Base-by-base conservation (phyloP, 176 grass and related monocot genomes). In the Puccinellia tenuiflora region DNA sequence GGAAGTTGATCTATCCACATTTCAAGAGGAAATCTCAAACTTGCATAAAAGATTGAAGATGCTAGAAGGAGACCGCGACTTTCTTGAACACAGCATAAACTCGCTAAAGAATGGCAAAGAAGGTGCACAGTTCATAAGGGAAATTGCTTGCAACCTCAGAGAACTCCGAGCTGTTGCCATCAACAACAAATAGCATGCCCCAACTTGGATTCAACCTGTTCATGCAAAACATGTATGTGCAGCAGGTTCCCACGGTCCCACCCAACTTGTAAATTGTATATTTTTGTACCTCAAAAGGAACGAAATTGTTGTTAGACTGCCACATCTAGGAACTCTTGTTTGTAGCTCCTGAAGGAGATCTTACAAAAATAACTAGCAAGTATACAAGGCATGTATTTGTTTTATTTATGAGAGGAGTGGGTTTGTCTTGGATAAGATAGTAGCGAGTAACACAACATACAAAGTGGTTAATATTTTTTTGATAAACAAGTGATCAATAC, bases 41-140 rank as follows among this genome's bases (percentile, higher is more conserved):
- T 82, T 92, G 83, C 83, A 84, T 57, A 73, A 66, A 82, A 92
- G 90, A 70, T 75, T 94, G 77, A 82, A 83, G 55, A 87, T 64
- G 45, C 85, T 94, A 67, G 87, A 91, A 79, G 85, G 81, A 54
- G 92, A 92, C 81, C 75, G 33, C 4, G 80, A 86, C 83, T 92
- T 94, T 82, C 82, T 94, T 73, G 92, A 90, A 67, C 92, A 92
- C 31, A 89, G 87, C 54, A 83, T 90, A 61, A 94, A 94, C 76
- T 90, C 90, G 74, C 92, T 92, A 30, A 90, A 56, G 57, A 90
- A 80, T 86, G 92, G 87, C 9, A 47, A 81, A 31, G 85, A 90
- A 84, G 87, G 90, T 68, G 83, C 83, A 13, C 67, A 68, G 38
- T 90, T 94, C 82, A 80, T 94, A 81, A 65, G 78, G 50, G 90